A percentile compares a stretch with the other conserved stretches of the same genome.
phyloP scores from a whole-genome alignment of 306 rosid genomes.

The Gleditsia sinensis region DNA sequence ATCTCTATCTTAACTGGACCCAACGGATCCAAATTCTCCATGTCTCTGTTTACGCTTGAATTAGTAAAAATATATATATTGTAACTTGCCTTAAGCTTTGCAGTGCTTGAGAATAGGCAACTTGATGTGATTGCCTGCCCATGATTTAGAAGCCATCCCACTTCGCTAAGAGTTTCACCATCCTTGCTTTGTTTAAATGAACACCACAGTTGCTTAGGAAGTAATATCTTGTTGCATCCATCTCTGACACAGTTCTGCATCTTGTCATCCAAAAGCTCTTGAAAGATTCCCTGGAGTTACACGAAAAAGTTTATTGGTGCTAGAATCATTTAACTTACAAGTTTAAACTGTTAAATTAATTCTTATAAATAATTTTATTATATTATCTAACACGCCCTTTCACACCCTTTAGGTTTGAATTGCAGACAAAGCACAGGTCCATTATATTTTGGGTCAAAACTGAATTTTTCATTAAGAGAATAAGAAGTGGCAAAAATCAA shows the following conservation, averaged over 20 bases:
- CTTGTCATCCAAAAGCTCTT: slow-evolving; percentile 47
- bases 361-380: too few relatives aligned
- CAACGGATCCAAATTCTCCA: neutral
- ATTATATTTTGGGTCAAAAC: too few relatives aligned
- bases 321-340: too few relatives aligned
- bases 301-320: too few relatives aligned
- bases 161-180: slow-evolving; percentile 68
- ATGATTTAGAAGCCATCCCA: slow-evolving; percentile 84
- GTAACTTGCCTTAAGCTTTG: slow-evolving; percentile 70
- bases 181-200: slow-evolving; percentile 56
- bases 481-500: too few relatives aligned
- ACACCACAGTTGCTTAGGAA: slow-evolving; percentile 95
- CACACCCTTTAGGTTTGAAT: too few relatives aligned
- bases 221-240: slow-evolving; percentile 58
- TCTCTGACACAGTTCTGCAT: slow-evolving; percentile 52
- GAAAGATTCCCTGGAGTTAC: slow-evolving; percentile 51
- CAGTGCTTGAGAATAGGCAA: slow-evolving; percentile 69
- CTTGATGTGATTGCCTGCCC: slow-evolving; percentile 77
- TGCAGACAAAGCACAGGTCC: too few relatives aligned
- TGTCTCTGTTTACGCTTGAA: slow-evolving; percentile 5
- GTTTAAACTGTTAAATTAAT: too few relatives aligned
- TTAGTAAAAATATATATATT: neutral
- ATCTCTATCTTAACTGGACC: neutral
- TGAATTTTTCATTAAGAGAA: too few relatives aligned
- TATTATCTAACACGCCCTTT: too few relatives aligned